Base-by-base conservation (phyloP, 163 green algal genomes). In the Volvox carteri region DNA sequence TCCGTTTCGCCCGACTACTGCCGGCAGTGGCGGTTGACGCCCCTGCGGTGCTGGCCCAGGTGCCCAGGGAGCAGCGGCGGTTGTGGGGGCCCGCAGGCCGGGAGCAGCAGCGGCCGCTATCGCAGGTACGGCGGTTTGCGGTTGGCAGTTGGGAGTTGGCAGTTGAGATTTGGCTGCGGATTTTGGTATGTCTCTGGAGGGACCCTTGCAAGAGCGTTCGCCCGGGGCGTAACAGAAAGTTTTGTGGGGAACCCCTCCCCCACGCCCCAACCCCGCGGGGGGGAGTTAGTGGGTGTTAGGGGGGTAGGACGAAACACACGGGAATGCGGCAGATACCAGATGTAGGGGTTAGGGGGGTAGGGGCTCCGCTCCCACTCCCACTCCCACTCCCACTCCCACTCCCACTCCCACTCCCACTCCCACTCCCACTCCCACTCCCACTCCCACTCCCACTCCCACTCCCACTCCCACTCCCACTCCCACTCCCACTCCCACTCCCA, bases 41-140 rank as follows among this genome's bases (percentile, higher is more conserved):
- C 2, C 80, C 65, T 5, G 65, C 80, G 46, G 80, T 87, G 80
- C 41, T 87, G 62, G 80, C 9, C 16, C 80, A 87, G 80, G 80
- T 87, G 62, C 80, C 80, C 41, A 21, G 16, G 23, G n/a, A 33
- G 33, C 80, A 87, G 44, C 46, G 65, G 76, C 77, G 86, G 54
- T 84, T 73, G 90, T 92, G 58, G 68, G 37, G 84, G 8, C 4
- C 35, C 19, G 9, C 19, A 25, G 14, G 56, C 56, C 5, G 25
- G 56, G 56, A 73, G 37, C 78, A 73, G 23, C 56, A 75, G 25
- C 70, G 25, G 8, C 39, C 35, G 8, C 70, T 46, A 12, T 35
- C 65, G 16, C 65, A 75, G 65, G 65, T 75, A 28, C n/a, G n/a
- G n/a, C n/a, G n/a, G n/a, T n/a, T n/a, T n/a, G n/a, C 16, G 56